Base-by-base conservation (phyloP, 2,329 filamentous ascomycete genomes). In the Periglandula ipomoeae region DNA sequence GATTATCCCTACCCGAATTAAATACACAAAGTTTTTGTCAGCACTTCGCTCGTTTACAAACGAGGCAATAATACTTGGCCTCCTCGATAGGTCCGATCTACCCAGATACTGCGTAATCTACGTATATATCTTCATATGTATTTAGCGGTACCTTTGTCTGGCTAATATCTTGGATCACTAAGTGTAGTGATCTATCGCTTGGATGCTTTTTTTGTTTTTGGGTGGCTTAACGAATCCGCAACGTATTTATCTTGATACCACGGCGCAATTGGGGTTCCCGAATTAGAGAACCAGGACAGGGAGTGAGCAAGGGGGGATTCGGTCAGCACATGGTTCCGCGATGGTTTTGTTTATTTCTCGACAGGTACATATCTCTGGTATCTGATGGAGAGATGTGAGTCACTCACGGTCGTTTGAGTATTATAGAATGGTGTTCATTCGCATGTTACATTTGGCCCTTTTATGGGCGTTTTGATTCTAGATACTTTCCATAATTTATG, bases 191-290 rank as follows among this genome's bases (percentile, higher is more conserved):
- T 34, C 32, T n/a, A 19, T 34, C 35, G 27, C 26, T 44, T 34
- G 11, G n/a, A 13, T 44, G 34, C 17, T 7, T 30, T 42, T 38
- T 24, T 24, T 41, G 35, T 19, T n/a, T 35, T 4, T 8, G 27
- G 27, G 13, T 30, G 27, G 3, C 27, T 30, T 23, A 24, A 37
- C 15, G 32, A 30, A 44, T 20, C 32, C 38, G 30, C 15, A 43
- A 37, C 30, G 39, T 35, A 30, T 44, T 50, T 37, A 22, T 17
- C 39, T 39, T 38, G 40, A 47, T 48, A 47, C 43, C 42, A 48
- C 24, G 32, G 44, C 20, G 23, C 26, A 23, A 3, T 19, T n/a
- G 24, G 34, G 34, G 24, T 44, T 44, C 22, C 22, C 17, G 23
- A 9, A 46, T 5, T 17, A 34, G 30, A 6, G 22, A 15, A 27